Base-by-base conservation (phyloP, 2,329 filamentous ascomycete genomes). In the Fusarium sp. region DNA sequence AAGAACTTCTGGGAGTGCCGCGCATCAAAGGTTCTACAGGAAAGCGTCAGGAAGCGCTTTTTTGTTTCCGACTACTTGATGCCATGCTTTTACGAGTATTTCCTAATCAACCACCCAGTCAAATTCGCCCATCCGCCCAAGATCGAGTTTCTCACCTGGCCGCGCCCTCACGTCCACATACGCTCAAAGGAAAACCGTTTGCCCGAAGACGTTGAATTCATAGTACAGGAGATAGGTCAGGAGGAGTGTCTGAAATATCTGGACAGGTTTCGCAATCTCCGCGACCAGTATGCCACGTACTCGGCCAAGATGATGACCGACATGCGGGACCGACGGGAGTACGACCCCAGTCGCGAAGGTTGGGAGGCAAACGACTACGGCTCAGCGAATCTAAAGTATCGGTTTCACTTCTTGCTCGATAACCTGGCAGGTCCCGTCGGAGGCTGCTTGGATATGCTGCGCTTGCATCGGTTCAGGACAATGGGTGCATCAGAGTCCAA, bases 1-100 rank as follows among this genome's bases (percentile, higher is more conserved):
- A 65, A 67, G 57, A 64, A 64, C 23, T 70, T 70, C 16, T 70
- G 64, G 64, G 64, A 68, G 36, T 70, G 58, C 2, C 54, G 64
- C 2, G 11, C 67, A 1, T 5, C 54, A 2, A 58, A 62, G 16
- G 25, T 8, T 13, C 25, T 70, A 0, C 29, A 36, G 36, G 58
- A 61, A 5, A 4, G 49, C 3, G 14, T 56, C 4, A 54, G 66
- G 5, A 62, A 62, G 20, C 20, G 50, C 10, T 6, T 31, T 8
- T 42, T 3, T 5, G 11, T 4, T 13, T 4, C 16, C 6, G 2
- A 34, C 9, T 46, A 40, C 2, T 38, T 16, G 10, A 56, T 64
- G 40, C 66, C 63, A 1, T 69, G 27, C 23, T 69, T 67, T 31
- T 69, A 67, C 7, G 66, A 69, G 7, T 69, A 69, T 23, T 69